Conservation (phyloP, 2,329 filamentous ascomycete species). For the Arthrinium puccinioides region DNA sequence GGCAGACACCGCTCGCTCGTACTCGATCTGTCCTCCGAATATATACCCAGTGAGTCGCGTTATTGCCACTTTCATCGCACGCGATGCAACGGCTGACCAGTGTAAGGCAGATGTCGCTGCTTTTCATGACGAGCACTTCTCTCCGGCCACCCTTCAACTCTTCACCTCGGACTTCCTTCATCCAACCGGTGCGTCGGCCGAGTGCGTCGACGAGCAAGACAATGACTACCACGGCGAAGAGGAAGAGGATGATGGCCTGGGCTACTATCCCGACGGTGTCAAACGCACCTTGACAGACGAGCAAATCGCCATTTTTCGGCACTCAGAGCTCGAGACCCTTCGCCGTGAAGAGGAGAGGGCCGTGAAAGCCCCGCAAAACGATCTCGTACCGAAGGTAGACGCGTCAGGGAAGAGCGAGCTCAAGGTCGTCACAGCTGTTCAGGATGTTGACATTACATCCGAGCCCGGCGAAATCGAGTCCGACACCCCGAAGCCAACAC, state of each 20-base stretch:
- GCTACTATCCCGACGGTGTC: constrained; percentile 78
- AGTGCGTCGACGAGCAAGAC: constrained; percentile 20
- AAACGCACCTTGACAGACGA: constrained; percentile 88
- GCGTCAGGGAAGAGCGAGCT: constrained; percentile 11
- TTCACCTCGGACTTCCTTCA: constrained; percentile 40
- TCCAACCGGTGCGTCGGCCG: constrained; percentile 14
- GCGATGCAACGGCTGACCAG: too few relatives aligned
- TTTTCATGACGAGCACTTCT: constrained; percentile 1
- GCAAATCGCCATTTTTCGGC: constrained; percentile 83
- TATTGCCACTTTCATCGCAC: too few relatives aligned
- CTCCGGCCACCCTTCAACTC: background rate
- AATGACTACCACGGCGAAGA: constrained; percentile 29
- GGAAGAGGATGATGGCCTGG: constrained; percentile 61
- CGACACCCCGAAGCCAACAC: constrained; percentile 15
- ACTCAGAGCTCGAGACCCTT: constrained; percentile 74
- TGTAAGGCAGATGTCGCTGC: constrained; percentile 1
- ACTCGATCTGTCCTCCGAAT: too few relatives aligned
- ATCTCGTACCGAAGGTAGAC: too few relatives aligned
- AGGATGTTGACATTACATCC: constrained; percentile 5
- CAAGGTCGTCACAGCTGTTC: constrained; percentile 6
- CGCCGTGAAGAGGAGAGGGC: constrained; percentile 42
- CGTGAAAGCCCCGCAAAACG: background rate
- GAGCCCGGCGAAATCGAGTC: constrained; percentile 26
- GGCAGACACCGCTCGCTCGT: too few relatives aligned
- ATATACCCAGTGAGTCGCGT: too few relatives aligned